Evolutionary conservation across 495 filamentous ascomycete species (phyloP).

Genomic region (Patellaria atrata): DNA sequence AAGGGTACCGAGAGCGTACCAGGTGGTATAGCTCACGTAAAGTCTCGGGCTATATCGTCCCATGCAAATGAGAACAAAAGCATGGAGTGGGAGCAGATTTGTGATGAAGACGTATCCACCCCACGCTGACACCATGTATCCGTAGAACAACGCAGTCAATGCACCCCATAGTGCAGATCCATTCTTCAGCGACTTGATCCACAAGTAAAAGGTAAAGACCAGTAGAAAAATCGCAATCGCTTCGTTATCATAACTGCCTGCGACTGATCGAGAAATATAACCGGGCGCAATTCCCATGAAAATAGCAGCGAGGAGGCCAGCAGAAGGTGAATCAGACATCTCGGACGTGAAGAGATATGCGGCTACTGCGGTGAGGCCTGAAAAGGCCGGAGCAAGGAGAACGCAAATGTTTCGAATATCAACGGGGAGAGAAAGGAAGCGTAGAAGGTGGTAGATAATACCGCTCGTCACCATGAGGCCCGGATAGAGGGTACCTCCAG

Average conservation of each 20-base stretch:
- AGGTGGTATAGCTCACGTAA: slow-evolving; percentile 93
- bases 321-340: slow-evolving; percentile 82
- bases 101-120: slow-evolving; percentile 99
- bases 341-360: slow-evolving; percentile 94
- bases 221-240: slow-evolving; percentile 98
- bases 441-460: slow-evolving; percentile 86
- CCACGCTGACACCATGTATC: slow-evolving; percentile 99
- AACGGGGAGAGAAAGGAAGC: slow-evolving; percentile 81
- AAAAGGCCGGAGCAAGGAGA: slow-evolving; percentile 88
- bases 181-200: slow-evolving; percentile 96
- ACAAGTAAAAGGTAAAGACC: slow-evolving; percentile 97
- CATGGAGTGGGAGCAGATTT: slow-evolving; percentile 88
- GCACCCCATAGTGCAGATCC: slow-evolving; percentile 94
- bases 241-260: slow-evolving; percentile 99
- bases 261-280: slow-evolving; percentile 94
- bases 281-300: slow-evolving; percentile 98
- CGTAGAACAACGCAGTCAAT: slow-evolving; percentile 90
- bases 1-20: slow-evolving; percentile 92
- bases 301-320: slow-evolving; percentile 80
- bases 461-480: slow-evolving; percentile 99
- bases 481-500: slow-evolving; percentile 94
- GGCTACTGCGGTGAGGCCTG: slow-evolving; percentile 84
- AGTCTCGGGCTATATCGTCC: slow-evolving; percentile 85
- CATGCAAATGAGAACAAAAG: slow-evolving; percentile 93
- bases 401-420: slow-evolving; percentile 99